Conservation (phyloP, 2,329 filamentous ascomycete species). For the Clarireedia monteithiana region DNA sequence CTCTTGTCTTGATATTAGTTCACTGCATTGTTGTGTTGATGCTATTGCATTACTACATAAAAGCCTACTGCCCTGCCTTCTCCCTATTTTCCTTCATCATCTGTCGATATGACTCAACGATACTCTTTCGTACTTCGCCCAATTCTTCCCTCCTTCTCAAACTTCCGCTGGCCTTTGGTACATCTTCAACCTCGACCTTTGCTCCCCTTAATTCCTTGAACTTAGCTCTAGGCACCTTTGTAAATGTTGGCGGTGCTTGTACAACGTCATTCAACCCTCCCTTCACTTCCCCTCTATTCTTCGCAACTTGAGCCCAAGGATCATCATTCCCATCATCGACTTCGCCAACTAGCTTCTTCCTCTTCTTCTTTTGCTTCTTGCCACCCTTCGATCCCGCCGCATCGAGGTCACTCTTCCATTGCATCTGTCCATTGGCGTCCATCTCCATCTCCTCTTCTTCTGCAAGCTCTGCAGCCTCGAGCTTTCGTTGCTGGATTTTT, state of each 20-base stretch:
- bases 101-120: slow-evolving; percentile 67
- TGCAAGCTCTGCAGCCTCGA: slow-evolving; percentile 24
- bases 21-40: neutral
- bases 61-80: neutral
- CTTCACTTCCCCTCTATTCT: slow-evolving; percentile 24
- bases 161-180: slow-evolving; percentile 63
- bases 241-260: slow-evolving; percentile 27
- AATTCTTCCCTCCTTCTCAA: slow-evolving; percentile 66
- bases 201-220: slow-evolving; percentile 46
- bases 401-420: slow-evolving; percentile 55
- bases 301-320: slow-evolving; percentile 28
- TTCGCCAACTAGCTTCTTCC: slow-evolving; percentile 37
- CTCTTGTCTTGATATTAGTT: neutral
- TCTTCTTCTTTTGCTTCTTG: slow-evolving; percentile 23
- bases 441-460: slow-evolving; percentile 27
- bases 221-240: slow-evolving; percentile 27
- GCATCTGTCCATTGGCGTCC: slow-evolving; percentile 32
- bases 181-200: slow-evolving; percentile 57
- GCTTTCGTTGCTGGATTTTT: slow-evolving; percentile 33
- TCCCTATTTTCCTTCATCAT: slow-evolving; percentile 50
- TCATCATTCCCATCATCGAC: slow-evolving; percentile 29
- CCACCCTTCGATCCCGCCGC: slow-evolving; percentile 30
- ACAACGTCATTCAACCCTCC: slow-evolving; percentile 32
- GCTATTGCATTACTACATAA: neutral
- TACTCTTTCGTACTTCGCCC: slow-evolving; percentile 56